Percentiles rank a stretch among this genome's conserved stretches.
Evolutionary conservation across 2,329 filamentous ascomycete species (phyloP).

Genomic region (Zopfia rhizophila): DNA sequence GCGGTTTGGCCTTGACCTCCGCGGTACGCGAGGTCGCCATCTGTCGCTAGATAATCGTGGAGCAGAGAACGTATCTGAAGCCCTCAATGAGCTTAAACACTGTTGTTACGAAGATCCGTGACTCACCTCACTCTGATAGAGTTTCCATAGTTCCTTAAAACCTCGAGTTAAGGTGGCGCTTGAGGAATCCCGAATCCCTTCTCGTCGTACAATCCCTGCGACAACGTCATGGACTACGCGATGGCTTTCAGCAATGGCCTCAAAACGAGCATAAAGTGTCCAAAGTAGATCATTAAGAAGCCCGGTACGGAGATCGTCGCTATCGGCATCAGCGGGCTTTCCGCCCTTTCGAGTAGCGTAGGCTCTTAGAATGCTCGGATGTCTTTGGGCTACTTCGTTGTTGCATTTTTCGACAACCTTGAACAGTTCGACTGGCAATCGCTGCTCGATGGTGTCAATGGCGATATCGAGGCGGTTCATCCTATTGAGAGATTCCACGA

Average conservation of each 20-base stretch:
- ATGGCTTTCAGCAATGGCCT: slow-evolving; percentile 95
- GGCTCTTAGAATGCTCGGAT: slow-evolving; percentile 79
- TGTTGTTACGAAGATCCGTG: background rate
- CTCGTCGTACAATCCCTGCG: slow-evolving; percentile 83
- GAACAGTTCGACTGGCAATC: slow-evolving; percentile 93
- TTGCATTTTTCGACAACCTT: slow-evolving; percentile 94
- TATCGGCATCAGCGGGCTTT: slow-evolving; percentile 72
- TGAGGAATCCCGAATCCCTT: slow-evolving; percentile 69
- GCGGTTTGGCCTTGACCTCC: slow-evolving; percentile 61
- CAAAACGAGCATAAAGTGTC: slow-evolving; percentile 95
- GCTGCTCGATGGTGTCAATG: slow-evolving; percentile 89
- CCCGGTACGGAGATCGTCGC: slow-evolving; percentile 76
- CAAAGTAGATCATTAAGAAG: slow-evolving; percentile 92
- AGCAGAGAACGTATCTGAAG: slow-evolving; percentile 81
- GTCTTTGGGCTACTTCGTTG: slow-evolving; percentile 89
- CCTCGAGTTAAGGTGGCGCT: slow-evolving; percentile 77
- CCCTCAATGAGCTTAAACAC: slow-evolving; percentile 5
- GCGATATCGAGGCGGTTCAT: slow-evolving; percentile 86
- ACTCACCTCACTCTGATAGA: slow-evolving; percentile 86
- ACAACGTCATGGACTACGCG: slow-evolving; percentile 93
- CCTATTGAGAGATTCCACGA: slow-evolving; percentile 90
- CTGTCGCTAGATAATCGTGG: slow-evolving; percentile 95
- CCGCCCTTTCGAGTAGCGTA: slow-evolving; percentile 63
- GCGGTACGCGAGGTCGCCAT: slow-evolving; percentile 76
- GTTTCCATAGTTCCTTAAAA: slow-evolving; percentile 97